Evolutionary conservation across 257 asterid genomes (phyloP).

Genomic region (Lycium barbarum): DNA sequence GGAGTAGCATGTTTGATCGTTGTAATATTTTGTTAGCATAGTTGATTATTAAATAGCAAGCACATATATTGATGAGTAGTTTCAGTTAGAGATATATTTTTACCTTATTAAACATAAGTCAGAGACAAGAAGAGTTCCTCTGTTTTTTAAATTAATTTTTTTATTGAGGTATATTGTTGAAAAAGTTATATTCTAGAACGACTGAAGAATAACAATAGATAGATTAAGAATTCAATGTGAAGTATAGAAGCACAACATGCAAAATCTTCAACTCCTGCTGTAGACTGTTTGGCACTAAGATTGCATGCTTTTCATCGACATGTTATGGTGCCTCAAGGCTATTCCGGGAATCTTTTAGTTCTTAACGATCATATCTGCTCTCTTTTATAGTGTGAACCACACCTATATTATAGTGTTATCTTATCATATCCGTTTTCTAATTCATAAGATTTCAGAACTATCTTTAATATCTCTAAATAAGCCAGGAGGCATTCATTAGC

Average conservation of each 20-base stretch:
- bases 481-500: conserved; percentile 18
- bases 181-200: neutral
- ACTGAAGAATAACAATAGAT: neutral
- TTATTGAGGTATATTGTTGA: neutral
- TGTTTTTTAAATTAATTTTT: neutral
- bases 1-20: conserved; percentile 6
- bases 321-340: conserved; percentile 17
- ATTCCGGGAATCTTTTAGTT: neutral
- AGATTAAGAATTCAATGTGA: neutral
- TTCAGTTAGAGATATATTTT: neutral
- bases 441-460: conserved; percentile 5
- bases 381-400: neutral
- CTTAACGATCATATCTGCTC: neutral
- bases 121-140: neutral
- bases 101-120: neutral
- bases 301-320: conserved; percentile 13
- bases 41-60: neutral
- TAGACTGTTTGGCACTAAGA: conserved; percentile 5
- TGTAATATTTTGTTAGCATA: neutral
- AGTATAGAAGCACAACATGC: conserved; percentile 14
- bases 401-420: neutral
- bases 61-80: neutral
- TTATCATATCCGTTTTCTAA: neutral
- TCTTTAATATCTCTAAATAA: conserved; percentile 9
- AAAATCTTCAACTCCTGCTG: neutral